These are phyloP conservation scores for Fusarium verrucosum DNA, from an alignment of 2,329 filamentous ascomycete genomes.

Conservation along the genomic window DNA sequence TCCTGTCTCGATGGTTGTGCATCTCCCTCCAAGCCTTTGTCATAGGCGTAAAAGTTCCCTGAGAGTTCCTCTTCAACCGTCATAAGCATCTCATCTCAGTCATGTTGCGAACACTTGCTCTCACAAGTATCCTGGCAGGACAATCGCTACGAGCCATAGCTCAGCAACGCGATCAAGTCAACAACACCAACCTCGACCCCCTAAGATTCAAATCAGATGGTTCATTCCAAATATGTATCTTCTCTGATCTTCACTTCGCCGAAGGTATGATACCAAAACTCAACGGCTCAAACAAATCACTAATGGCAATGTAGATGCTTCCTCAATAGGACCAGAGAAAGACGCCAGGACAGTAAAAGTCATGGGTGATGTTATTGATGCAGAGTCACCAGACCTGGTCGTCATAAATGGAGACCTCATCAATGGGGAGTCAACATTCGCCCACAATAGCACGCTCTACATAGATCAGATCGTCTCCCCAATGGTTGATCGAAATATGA, in stretches of 20 bases:
- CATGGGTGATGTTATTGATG: constrained; percentile 49
- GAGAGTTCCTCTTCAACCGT: not conserved
- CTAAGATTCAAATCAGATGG: constrained; percentile 25
- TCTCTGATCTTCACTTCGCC: constrained; percentile 35
- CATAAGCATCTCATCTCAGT: too few relatives aligned
- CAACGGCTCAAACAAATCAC: fast-evolving
- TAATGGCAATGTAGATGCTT: constrained; percentile 20
- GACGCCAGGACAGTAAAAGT: constrained; percentile 51
- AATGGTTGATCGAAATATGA: constrained; percentile 61
- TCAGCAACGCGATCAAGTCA: constrained; percentile 5
- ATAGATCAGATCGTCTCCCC: constrained; percentile 66
- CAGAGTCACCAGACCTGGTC: constrained; percentile 61
- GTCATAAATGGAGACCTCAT: constrained; percentile 76
- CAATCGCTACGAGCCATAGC: not conserved
- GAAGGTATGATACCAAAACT: constrained; percentile 2
- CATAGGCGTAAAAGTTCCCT: not conserved
- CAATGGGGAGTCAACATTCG: constrained; percentile 68
- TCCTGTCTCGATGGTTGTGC: not conserved
- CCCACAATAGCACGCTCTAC: constrained; percentile 62
- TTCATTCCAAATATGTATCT: constrained; percentile 30
- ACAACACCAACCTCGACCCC: constrained; percentile 26
- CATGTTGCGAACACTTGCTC: constrained; percentile 18
- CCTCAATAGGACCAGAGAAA: constrained; percentile 47
- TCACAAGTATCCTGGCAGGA: constrained; percentile 5
- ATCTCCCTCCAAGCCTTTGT: not conserved